Evolutionary conservation across 306 rosid species (phyloP), one percentile per base, ranked within the genome.

Genomic region (Neltuma alba): DNA sequence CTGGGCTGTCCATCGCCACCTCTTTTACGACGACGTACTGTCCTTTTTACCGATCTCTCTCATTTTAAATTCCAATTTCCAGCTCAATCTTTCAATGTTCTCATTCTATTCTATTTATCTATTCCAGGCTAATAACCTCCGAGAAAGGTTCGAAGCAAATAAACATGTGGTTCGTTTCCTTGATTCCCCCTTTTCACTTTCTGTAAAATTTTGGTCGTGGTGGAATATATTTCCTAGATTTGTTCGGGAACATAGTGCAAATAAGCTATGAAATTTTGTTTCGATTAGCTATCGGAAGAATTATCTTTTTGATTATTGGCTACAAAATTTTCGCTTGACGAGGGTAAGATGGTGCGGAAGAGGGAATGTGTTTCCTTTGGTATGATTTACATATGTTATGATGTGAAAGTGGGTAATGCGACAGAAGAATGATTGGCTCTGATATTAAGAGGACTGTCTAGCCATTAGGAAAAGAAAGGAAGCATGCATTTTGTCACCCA

Each of bases 1-100:
- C 66, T 95, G 97, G 98, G 99, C 98, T 38, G 99, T 95, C 8
- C 99, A 95, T 88, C 98, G 99, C 85, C 98, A 90, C 87, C 92
- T 95, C 84, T 95, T 95, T 83, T 95, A 95, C 83, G 83, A 72
- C 44, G 99, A 95, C 79, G 99, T 95, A 76, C n/a, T 13, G 14
- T 1, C 23, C 27, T 44, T 9, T 37, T 23, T 62, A 28, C n/a
- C 70, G 74, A 45, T 54, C 69, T 15, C 18, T 6, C 44, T 2
- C 57, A 21, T 23, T 18, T 20, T 6, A 28, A 9, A 15, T 21
- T 5, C 9, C 31, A 60, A 28, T 41, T 44, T 41, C 36, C 23
- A 2, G 3, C 12, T 75, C 20, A 2, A 18, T 75, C 33, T 61
- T 44, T 61, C 60, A 41, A 61, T 60, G 1, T 55, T 57, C 79